Percentiles rank a stretch among this genome's conserved stretches.
Conservation (phyloP, 2,329 filamentous ascomycete genomes). For the Sordariomycetes sp. region DNA sequence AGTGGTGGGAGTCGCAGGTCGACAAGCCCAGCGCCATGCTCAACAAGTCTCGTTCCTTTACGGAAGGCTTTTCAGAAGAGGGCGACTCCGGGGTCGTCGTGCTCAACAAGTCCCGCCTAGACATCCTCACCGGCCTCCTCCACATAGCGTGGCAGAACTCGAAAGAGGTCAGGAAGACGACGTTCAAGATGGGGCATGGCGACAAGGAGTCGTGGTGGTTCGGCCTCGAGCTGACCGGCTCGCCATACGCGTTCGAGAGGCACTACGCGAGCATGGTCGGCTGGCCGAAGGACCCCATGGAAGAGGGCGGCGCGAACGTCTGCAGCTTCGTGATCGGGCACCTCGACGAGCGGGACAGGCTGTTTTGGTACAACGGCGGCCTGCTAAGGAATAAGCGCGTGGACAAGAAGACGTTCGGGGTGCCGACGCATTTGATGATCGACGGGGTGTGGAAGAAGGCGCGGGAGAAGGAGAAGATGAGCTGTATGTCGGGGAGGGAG, state of each 20-base stretch:
- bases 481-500: conserved; percentile 21
- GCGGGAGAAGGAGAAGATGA: conserved; percentile 15
- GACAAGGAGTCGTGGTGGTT: conserved; percentile 37
- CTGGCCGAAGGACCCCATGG: conserved; percentile 10
- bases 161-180: conserved; percentile 12
- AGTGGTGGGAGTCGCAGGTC: conserved; percentile 26
- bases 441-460: conserved; percentile 26
- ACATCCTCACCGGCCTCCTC: conserved; percentile 22
- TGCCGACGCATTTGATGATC: conserved; percentile 27
- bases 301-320: conserved; percentile 11
- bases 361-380: conserved; percentile 32
- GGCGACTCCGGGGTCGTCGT: conserved; percentile 29
- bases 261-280: conserved; percentile 27
- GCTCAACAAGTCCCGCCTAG: conserved; percentile 24
- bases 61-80: conserved; percentile 27
- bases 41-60: conserved; percentile 24
- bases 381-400: conserved; percentile 26
- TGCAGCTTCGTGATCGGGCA: conserved; percentile 32
- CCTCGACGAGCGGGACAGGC: conserved; percentile 21
- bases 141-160: conserved; percentile 31
- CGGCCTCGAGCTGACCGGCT: conserved; percentile 26
- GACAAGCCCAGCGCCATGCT: conserved; percentile 20
- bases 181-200: conserved; percentile 28
- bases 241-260: conserved; percentile 24
- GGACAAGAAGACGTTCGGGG: conserved; percentile 18